Evolutionary conservation across 768 basidiomycete genomes (phyloP).

Genomic region (Leucocoprinus sp.): DNA sequence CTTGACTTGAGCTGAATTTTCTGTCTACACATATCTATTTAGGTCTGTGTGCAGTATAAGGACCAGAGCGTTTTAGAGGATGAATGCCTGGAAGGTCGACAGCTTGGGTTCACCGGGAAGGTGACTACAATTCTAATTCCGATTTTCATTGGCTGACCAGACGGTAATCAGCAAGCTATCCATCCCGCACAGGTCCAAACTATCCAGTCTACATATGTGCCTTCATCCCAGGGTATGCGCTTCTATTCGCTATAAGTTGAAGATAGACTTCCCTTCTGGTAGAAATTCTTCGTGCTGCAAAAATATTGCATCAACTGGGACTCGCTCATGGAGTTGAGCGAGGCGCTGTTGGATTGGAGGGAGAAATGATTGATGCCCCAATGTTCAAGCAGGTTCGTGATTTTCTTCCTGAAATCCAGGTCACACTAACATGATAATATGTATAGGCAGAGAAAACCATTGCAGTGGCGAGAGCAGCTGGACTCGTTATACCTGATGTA

Average conservation of each 20-base stretch:
- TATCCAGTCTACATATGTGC: slow-evolving; percentile 75
- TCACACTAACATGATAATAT: not conserved
- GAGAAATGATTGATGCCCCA: slow-evolving; percentile 87
- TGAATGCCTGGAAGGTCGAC: slow-evolving; percentile 72
- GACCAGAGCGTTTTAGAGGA: slow-evolving; percentile 55
- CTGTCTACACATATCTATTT: not conserved
- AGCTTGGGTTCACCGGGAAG: slow-evolving; percentile 90
- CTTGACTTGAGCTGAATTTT: not conserved
- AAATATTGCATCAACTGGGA: slow-evolving; percentile 62
- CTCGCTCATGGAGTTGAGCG: slow-evolving; percentile 39
- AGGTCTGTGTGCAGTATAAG: slow-evolving; percentile 89
- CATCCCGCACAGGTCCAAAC: slow-evolving; percentile 78
- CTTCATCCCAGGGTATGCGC: slow-evolving; percentile 60
- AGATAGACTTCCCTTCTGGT: slow-evolving; percentile 1
- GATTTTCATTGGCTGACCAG: not conserved
- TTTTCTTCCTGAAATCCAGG: too few relatives aligned
- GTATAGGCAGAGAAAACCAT: slow-evolving; percentile 39
- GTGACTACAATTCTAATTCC: slow-evolving; percentile 23
- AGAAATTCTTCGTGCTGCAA: slow-evolving; percentile 75
- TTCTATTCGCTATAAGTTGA: too few relatives aligned
- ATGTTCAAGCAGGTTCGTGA: slow-evolving; percentile 71
- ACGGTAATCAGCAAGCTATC: slow-evolving; percentile 72
- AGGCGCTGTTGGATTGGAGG: slow-evolving; percentile 74
- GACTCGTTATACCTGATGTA: slow-evolving; percentile 41
- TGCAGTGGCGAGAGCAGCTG: slow-evolving; percentile 44